These are phyloP conservation scores for Tetrastigma voinierianum DNA, from an alignment of 164 flowering plant species.

Conservation along the genomic window DNA sequence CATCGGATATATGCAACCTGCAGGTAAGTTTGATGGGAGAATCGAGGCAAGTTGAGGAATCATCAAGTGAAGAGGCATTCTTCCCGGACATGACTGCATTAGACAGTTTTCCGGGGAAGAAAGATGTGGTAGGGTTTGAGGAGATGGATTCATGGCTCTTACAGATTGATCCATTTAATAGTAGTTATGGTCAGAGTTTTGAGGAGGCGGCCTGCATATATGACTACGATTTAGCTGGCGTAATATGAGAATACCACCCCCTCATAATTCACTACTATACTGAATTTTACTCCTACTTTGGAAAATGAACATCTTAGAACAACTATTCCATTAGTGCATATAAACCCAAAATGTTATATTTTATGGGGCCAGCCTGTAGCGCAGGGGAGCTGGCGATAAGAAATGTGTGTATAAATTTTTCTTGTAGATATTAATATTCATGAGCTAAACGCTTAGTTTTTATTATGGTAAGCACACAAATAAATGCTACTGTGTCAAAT, in stretches of 20 bases:
- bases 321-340: no score
- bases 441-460: no score
- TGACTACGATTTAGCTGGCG: slow-evolving; percentile 27
- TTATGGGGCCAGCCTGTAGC: no score
- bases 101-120: slow-evolving; percentile 16
- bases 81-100: slow-evolving; percentile 1
- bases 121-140: slow-evolving; percentile 8
- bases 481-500: no score
- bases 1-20: slow-evolving; percentile 4
- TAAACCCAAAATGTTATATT: no score
- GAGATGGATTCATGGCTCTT: slow-evolving; percentile 30
- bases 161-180: slow-evolving; percentile 21
- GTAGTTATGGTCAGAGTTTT: slow-evolving; percentile 13
- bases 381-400: no score
- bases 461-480: no score
- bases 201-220: slow-evolving; percentile 29
- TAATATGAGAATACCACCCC: not conserved
- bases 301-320: no score
- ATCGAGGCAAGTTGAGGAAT: not conserved
- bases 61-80: not conserved
- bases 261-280: no score
- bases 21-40: slow-evolving; percentile 1
- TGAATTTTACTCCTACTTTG: not conserved
- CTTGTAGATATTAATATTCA: no score
- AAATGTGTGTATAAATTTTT: no score